Percentiles rank a stretch among this genome's conserved stretches.
phyloP scores from a whole-genome alignment of 495 filamentous ascomycete species.

The Lichenothelia convexa region DNA sequence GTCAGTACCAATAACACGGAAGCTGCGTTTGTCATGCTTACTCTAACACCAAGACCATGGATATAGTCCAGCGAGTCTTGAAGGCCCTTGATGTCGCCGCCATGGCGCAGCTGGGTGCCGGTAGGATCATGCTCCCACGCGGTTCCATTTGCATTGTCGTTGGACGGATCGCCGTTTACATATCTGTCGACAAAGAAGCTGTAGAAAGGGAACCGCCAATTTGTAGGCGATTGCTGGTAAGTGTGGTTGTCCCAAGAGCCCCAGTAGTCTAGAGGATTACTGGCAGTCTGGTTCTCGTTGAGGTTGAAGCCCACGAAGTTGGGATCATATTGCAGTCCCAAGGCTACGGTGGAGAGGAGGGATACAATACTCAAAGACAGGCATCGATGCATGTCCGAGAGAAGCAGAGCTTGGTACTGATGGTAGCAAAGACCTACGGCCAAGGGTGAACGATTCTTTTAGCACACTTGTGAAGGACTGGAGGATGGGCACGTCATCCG shows the following conservation, averaged over 20 bases:
- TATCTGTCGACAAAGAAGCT: constrained; percentile 52
- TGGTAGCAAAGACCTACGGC: no score
- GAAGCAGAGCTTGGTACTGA: no score
- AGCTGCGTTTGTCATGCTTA: constrained; percentile 10
- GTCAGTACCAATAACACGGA: constrained; percentile 31
- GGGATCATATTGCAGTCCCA: constrained; percentile 4
- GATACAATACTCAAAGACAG: no score
- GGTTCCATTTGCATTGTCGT: constrained; percentile 54
- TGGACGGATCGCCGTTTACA: constrained; percentile 53
- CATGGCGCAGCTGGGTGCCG: constrained; percentile 56
- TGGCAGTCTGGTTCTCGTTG: constrained; percentile 23
- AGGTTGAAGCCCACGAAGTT: constrained; percentile 2
- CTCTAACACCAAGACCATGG: constrained; percentile 59
- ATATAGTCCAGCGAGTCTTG: constrained; percentile 53
- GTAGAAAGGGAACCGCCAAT: constrained; percentile 59
- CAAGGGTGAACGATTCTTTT: no score
- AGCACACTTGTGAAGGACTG: no score
- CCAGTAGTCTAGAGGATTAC: constrained; percentile 40
- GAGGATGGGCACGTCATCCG: no score
- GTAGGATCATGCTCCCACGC: constrained; percentile 49
- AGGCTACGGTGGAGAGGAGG: not conserved
- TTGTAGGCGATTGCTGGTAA: constrained; percentile 39
- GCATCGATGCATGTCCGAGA: no score
- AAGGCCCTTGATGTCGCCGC: constrained; percentile 48
- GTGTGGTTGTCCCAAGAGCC: constrained; percentile 37